Evolutionary conservation across 2,329 filamentous ascomycete genomes (phyloP).

Genomic region (Cordyceps fumosorosea): DNA sequence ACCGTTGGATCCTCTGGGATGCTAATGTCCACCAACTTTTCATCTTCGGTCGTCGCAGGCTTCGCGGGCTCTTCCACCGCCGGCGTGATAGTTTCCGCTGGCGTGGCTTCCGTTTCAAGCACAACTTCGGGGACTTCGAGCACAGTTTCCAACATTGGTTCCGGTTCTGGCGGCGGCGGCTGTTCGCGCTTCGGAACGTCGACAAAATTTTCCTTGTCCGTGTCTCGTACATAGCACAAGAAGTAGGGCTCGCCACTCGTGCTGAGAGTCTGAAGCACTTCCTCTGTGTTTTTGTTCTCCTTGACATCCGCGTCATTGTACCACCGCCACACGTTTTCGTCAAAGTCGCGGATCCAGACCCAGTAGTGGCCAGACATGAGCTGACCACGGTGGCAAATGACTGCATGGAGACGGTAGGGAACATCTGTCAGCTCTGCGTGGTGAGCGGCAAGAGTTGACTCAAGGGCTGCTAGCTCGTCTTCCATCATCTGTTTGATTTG

Average conservation of each 20-base stretch:
- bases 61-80: not conserved
- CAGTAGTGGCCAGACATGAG: slow-evolving; percentile 83
- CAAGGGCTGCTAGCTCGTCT: slow-evolving; percentile 30
- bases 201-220: slow-evolving; percentile 50
- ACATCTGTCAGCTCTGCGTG: slow-evolving; percentile 51
- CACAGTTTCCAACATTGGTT: not conserved
- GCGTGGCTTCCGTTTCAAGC: not conserved
- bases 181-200: slow-evolving; percentile 36
- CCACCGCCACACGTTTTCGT: slow-evolving; percentile 74
- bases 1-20: too few relatives aligned
- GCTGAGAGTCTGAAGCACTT: slow-evolving; percentile 63
- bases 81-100: not conserved
- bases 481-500: slow-evolving; percentile 38
- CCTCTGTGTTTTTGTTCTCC: slow-evolving; percentile 55
- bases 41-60: slow-evolving; percentile 14
- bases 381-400: slow-evolving; percentile 82
- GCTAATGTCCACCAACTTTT: slow-evolving; percentile 3
- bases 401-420: slow-evolving; percentile 78
- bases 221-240: slow-evolving; percentile 72
- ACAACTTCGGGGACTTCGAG: not conserved
- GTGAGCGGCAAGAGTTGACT: slow-evolving; percentile 22
- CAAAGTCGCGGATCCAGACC: slow-evolving; percentile 92
- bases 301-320: slow-evolving; percentile 88
- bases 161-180: slow-evolving; percentile 5
- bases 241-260: slow-evolving; percentile 73